phyloP scores from a whole-genome alignment of 2,329 filamentous ascomycete species.

The Botrytis fragariae region DNA sequence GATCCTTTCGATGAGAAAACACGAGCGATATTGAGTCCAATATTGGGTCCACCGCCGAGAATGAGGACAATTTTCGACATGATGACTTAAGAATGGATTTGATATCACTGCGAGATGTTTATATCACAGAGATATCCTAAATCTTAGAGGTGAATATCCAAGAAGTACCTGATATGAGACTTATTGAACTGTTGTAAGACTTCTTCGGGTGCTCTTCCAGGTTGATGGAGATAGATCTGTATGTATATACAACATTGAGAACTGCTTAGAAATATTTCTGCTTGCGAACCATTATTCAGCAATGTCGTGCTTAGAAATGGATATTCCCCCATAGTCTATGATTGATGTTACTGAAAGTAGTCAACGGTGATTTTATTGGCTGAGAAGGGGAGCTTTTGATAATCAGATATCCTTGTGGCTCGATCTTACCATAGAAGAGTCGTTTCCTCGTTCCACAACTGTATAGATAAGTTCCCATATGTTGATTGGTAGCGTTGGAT shows the following conservation, averaged over 20 bases:
- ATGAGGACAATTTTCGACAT: constrained; percentile 37
- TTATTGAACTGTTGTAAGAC: not conserved
- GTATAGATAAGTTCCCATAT: not conserved
- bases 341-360: not conserved
- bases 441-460: not conserved
- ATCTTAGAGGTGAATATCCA: not conserved
- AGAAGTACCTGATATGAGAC: not conserved
- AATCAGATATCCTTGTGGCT: not conserved
- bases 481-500: not conserved
- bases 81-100: not conserved
- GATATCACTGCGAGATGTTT: not conserved
- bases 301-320: not conserved
- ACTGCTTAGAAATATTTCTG: not conserved
- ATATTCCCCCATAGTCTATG: not conserved
- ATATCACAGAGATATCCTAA: not conserved
- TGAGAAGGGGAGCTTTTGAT: not conserved
- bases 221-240: not conserved
- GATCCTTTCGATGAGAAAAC: constrained; percentile 41
- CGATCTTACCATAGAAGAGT: not conserved
- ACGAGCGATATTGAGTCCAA: constrained; percentile 39
- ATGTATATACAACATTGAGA: not conserved
- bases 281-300: not conserved
- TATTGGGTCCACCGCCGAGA: constrained; percentile 44
- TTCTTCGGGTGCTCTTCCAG: not conserved
- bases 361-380: not conserved